These are phyloP conservation scores for Debaryomycetaceae sp. DNA, from an alignment of 1,139 yeast genomes.

Conservation along the genomic window DNA sequence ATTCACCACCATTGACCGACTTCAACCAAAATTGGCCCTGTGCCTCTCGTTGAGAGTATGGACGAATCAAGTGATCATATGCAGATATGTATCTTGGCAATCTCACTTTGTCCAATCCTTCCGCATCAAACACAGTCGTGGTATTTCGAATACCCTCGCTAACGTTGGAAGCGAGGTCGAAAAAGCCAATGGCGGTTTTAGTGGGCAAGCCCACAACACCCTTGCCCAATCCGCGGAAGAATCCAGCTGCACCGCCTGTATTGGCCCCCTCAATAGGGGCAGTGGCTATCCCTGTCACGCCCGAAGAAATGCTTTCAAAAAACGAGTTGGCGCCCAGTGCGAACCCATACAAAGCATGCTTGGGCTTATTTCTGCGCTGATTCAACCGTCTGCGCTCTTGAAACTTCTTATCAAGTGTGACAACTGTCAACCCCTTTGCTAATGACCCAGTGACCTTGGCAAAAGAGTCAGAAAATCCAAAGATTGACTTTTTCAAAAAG, in stretches of 20 bases:
- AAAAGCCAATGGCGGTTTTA: slow-evolving; percentile 91
- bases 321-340: slow-evolving; percentile 87
- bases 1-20: slow-evolving; percentile 75
- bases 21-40: slow-evolving; percentile 95
- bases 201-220: slow-evolving; percentile 96
- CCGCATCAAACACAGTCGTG: slow-evolving; percentile 84
- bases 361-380: slow-evolving; percentile 73
- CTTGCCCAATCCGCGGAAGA: slow-evolving; percentile 88
- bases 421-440: slow-evolving; percentile 90
- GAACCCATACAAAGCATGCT: slow-evolving; percentile 85
- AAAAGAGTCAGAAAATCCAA: slow-evolving; percentile 90
- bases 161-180: slow-evolving; percentile 88
- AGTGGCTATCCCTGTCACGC: slow-evolving; percentile 82
- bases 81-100: slow-evolving; percentile 68
- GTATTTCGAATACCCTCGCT: slow-evolving; percentile 94
- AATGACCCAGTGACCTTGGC: slow-evolving; percentile 90
- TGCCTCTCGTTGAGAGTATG: slow-evolving; percentile 79
- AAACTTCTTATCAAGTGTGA: slow-evolving; percentile 80
- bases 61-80: slow-evolving; percentile 64
- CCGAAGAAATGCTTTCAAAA: slow-evolving; percentile 81
- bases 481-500: slow-evolving; percentile 89
- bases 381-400: slow-evolving; percentile 77
- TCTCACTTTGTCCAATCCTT: slow-evolving; percentile 74
- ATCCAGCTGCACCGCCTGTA: slow-evolving; percentile 83
- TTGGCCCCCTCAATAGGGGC: slow-evolving; percentile 90